phyloP scores from a whole-genome alignment of 2,329 filamentous ascomycete species.

The Cryphonectria parasitica region DNA sequence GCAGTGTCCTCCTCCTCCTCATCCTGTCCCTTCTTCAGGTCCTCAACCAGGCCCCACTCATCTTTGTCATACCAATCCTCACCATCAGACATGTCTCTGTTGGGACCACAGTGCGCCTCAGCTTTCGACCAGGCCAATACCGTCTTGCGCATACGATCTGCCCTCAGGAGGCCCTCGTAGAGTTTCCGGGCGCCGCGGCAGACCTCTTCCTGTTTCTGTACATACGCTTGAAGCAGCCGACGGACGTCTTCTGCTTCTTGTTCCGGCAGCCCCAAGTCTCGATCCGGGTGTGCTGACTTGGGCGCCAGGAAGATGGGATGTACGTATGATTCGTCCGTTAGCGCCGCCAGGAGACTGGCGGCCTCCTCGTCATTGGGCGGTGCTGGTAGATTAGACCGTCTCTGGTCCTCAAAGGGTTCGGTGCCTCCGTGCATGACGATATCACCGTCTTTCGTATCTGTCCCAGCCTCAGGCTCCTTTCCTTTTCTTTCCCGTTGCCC shows the following conservation, averaged over 20 bases:
- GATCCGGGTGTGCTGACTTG: slow-evolving; percentile 63
- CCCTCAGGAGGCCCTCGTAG: slow-evolving; percentile 71
- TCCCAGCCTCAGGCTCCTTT: slow-evolving; percentile 19
- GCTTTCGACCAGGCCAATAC: slow-evolving; percentile 79
- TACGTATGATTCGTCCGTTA: slow-evolving; percentile 56
- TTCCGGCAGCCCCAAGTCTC: slow-evolving; percentile 72
- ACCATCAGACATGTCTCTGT: slow-evolving; percentile 80
- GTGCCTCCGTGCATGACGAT: slow-evolving; percentile 18
- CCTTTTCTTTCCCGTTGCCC: slow-evolving; percentile 17
- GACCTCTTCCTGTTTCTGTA: slow-evolving; percentile 86
- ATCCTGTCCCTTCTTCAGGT: slow-evolving; percentile 80
- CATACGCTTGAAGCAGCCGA: slow-evolving; percentile 72
- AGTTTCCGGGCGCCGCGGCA: slow-evolving; percentile 71
- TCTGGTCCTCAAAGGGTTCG: neutral
- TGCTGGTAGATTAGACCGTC: slow-evolving; percentile 6
- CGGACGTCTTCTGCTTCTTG: slow-evolving; percentile 79
- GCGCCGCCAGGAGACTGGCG: slow-evolving; percentile 24
- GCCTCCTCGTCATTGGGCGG: slow-evolving; percentile 22
- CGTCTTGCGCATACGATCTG: slow-evolving; percentile 71
- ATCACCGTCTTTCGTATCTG: slow-evolving; percentile 19
- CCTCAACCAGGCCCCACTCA: slow-evolving; percentile 75
- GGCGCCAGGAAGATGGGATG: slow-evolving; percentile 78
- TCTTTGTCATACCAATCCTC: slow-evolving; percentile 89
- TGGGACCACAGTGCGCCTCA: slow-evolving; percentile 69
- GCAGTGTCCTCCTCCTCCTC: slow-evolving; percentile 77